Base-by-base conservation (phyloP, 2,329 filamentous ascomycete genomes). In the Colletotrichum truncatum region DNA sequence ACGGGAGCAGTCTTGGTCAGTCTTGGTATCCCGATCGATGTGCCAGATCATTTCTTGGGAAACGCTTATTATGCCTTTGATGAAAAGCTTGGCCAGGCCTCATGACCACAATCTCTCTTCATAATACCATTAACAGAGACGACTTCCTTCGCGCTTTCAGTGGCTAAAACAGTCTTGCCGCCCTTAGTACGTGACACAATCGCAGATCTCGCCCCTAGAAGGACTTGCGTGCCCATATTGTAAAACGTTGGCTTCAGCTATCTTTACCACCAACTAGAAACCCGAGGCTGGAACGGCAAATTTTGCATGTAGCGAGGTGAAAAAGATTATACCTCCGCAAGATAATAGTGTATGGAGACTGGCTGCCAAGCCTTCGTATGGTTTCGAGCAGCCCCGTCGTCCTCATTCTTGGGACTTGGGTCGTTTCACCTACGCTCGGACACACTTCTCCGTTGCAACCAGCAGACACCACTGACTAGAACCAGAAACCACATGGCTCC, bases 401-500 rank as follows among this genome's bases (percentile, higher is more conserved):
- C 26, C 34, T 21, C 58, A 43, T 49, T 56, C 63, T 48, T 64
- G 60, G 60, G 59, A 64, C 64, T 64, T 41, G 59, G 26, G 46
- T 30, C 53, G 64, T 66, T 66, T 66, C 64, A 66, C 39, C 23
- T 66, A 16, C 59, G 64, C 64, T 66, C 64, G 48, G 64, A 66
- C 64, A 21, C 48, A 38, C 38, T n/a, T 56, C 56, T 59, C 39
- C 60, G 57, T 41, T 32, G 25, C 30, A 38, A 46, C 36, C n/a
- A n/a, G n/a, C n/a, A n/a, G n/a, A n/a, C n/a, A n/a, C n/a, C n/a
- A 18, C 26, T 23, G 38, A 11, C 43, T 34, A 53, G 21, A 23
- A 12, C 21, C 41, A 14, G 28, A 28, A 18, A 46, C 51, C 49
- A 43, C 48, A 55, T 32, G 48, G 26, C 39, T 34, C 23, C 34